These are phyloP conservation scores for Chlorella sp. DNA, from an alignment of 139 green algal species.

Conservation along the genomic window DNA sequence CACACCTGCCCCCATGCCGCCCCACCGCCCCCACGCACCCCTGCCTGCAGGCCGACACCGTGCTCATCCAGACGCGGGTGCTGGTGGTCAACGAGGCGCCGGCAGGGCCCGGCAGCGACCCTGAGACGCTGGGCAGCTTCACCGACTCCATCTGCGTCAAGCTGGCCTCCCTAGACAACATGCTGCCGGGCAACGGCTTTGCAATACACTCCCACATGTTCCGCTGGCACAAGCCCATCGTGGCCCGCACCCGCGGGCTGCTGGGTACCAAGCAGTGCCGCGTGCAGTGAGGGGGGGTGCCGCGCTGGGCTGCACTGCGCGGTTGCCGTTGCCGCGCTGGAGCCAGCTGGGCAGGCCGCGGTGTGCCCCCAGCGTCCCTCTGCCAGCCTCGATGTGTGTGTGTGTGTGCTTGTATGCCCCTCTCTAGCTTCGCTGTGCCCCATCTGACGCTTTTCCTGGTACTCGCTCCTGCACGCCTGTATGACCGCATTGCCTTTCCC, in stretches of 20 bases:
- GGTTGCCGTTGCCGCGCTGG: too few species aligned
- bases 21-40: not conserved
- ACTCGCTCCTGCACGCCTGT: too few species aligned
- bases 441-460: too few species aligned
- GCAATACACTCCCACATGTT: conserved; percentile 18
- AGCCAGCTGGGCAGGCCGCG: too few species aligned
- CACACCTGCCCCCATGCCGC: too few species aligned
- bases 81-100: conserved; percentile 21
- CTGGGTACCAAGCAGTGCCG: conserved; percentile 30
- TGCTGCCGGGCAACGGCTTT: conserved; percentile 37
- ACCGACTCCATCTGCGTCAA: conserved; percentile 22
- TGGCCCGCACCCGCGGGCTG: conserved; percentile 3
- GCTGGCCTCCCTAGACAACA: conserved; percentile 15
- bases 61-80: conserved; percentile 32
- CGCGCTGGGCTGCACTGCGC: too few species aligned
- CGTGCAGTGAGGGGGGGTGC: conserved; percentile 11
- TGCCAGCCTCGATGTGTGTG: too few species aligned
- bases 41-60: conserved; percentile 16
- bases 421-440: too few species aligned
- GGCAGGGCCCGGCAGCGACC: not conserved
- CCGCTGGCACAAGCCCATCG: conserved; percentile 17
- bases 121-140: conserved; percentile 17
- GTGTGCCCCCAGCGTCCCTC: too few species aligned
- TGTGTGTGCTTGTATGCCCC: too few species aligned
- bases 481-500: too few species aligned